A percentile compares a stretch with the other conserved stretches of the same genome.
These are phyloP conservation scores for Elaeis guineensis DNA, from an alignment of 176 grass and related monocot species.

Conservation along the genomic window DNA sequence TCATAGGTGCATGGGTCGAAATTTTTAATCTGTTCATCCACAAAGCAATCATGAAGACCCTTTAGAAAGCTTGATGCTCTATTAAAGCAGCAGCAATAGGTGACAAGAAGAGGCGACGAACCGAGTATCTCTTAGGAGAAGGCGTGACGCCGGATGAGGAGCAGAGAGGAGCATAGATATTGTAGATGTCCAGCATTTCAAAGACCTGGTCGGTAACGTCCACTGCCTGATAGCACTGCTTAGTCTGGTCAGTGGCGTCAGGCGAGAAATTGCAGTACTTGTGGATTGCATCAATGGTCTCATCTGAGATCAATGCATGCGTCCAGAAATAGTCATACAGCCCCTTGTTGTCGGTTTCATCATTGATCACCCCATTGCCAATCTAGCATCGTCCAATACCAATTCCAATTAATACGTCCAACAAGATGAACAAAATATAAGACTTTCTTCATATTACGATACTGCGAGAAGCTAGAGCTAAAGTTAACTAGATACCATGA, in stretches of 20 bases:
- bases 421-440: neutral
- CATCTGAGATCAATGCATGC: slow-evolving; percentile 82
- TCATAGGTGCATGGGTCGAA: slow-evolving; percentile 79
- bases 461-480: no score
- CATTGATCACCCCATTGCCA: slow-evolving; percentile 87
- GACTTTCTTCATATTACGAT: no score
- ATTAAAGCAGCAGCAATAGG: neutral
- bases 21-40: slow-evolving; percentile 40
- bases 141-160: slow-evolving; percentile 8
- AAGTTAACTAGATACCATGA: slow-evolving; percentile 48
- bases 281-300: slow-evolving; percentile 31
- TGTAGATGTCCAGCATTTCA: slow-evolving; percentile 55
- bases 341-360: slow-evolving; percentile 46
- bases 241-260: neutral
- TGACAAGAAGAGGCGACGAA: slow-evolving; percentile 18
- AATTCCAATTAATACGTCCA: neutral
- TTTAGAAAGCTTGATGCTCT: no score
- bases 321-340: slow-evolving; percentile 89
- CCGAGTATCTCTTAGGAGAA: slow-evolving; percentile 43
- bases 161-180: slow-evolving; percentile 84
- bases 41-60: no score
- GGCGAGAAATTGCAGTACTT: slow-evolving; percentile 58
- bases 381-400: slow-evolving; percentile 28
- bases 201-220: neutral
- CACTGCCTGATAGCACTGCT: slow-evolving; percentile 21